Percentiles rank a stretch among this genome's conserved stretches.
Evolutionary conservation across 768 basidiomycete genomes (phyloP).

Genomic region (Tricholoma flavovirens): DNA sequence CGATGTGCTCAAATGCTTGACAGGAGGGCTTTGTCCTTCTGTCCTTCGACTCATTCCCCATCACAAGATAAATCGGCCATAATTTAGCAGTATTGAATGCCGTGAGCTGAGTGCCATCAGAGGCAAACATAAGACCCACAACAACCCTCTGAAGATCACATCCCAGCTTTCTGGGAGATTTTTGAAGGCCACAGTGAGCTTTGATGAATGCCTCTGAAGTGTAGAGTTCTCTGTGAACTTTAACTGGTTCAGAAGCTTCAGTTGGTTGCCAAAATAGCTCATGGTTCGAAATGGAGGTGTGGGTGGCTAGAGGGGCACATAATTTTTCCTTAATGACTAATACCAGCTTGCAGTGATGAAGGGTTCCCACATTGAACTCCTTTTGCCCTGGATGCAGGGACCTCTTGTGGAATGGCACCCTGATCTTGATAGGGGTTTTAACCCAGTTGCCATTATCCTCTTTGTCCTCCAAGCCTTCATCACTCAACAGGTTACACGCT

Average conservation of each 20-base stretch:
- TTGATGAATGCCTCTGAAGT: slow-evolving; percentile 9
- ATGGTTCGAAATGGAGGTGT: no score
- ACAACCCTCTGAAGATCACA: slow-evolving; percentile 13
- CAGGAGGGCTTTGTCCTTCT: slow-evolving; percentile 15
- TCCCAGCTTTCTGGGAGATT: not conserved
- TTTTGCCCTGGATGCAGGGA: no score
- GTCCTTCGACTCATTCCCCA: slow-evolving; percentile 33
- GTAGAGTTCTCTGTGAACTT: no score
- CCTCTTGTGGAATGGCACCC: no score
- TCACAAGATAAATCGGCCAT: slow-evolving; percentile 30
- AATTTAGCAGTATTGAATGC: slow-evolving; percentile 11
- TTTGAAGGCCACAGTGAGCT: slow-evolving; percentile 7
- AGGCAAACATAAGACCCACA: slow-evolving; percentile 21
- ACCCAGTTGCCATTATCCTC: no score
- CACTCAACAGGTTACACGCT: no score
- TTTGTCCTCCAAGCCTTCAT: no score
- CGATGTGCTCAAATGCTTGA: slow-evolving; percentile 21
- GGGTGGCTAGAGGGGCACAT: not conserved
- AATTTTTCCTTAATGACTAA: slow-evolving; percentile 13
- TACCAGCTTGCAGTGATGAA: slow-evolving; percentile 16
- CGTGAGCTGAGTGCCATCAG: slow-evolving; percentile 19
- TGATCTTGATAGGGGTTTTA: no score
- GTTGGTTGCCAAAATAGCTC: no score
- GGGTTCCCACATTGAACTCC: not conserved
- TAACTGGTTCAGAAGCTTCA: no score